Conservation (phyloP, 1,139 yeast species). For the Tardiomyces digboiensis region DNA sequence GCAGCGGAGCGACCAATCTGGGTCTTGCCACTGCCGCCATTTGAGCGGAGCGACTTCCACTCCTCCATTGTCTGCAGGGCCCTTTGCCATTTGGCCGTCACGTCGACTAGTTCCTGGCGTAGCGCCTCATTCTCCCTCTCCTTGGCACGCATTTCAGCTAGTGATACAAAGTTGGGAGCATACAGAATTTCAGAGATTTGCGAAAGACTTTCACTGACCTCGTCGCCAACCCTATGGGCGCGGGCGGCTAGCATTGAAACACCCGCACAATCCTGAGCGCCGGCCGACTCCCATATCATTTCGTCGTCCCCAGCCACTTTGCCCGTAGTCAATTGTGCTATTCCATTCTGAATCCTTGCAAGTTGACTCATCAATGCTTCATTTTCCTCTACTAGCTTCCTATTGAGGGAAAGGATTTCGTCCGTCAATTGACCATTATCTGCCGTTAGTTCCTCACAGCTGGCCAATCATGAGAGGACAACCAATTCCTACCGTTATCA, state of each 20-base stretch:
- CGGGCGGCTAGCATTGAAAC: slow-evolving; percentile 11
- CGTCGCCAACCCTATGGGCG: slow-evolving; percentile 12
- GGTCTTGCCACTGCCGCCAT: slow-evolving; percentile 1
- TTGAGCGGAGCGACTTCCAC: slow-evolving; percentile 17
- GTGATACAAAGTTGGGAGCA: slow-evolving; percentile 17
- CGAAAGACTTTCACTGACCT: slow-evolving; percentile 11
- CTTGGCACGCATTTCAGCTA: slow-evolving; percentile 14
- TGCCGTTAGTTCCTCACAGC: no score
- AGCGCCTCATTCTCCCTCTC: slow-evolving; percentile 14
- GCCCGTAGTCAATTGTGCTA: neutral
- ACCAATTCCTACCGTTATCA: no score
- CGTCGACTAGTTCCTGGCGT: slow-evolving; percentile 15
- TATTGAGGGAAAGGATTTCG: slow-evolving; percentile 4
- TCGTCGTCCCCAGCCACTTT: slow-evolving; percentile 2
- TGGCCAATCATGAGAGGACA: no score
- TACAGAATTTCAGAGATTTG: slow-evolving; percentile 11
- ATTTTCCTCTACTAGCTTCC: slow-evolving; percentile 6
- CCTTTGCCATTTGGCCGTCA: slow-evolving; percentile 20
- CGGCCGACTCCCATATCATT: neutral
- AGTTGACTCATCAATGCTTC: slow-evolving; percentile 4
- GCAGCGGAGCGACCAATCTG: neutral
- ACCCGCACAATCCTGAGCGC: slow-evolving; percentile 10
- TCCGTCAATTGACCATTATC: no score
- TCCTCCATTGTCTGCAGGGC: slow-evolving; percentile 23
- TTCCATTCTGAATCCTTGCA: slow-evolving; percentile 1